Base-by-base conservation (phyloP, 768 basidiomycete genomes). In the Sarcomyxa edulis region DNA sequence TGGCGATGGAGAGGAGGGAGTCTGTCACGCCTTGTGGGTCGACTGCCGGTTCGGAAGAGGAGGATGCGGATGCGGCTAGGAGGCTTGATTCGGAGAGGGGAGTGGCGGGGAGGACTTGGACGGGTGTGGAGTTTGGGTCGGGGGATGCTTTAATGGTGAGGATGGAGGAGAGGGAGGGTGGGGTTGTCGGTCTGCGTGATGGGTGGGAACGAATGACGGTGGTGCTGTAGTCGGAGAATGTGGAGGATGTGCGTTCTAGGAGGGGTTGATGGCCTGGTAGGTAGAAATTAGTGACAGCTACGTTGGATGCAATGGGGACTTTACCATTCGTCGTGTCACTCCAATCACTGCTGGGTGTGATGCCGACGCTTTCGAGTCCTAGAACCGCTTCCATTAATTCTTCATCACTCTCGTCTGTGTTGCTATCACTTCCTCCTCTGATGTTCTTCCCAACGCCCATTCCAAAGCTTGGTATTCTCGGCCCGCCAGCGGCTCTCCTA, bases 391-490 rank as follows among this genome's bases (percentile, higher is more conserved):
- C 74, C 44, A 72, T 63, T 9, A 85, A 66, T 50, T 89, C 86
- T 10, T 81, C 72, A 22, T 74, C 81, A 33, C 60, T 59, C 18
- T 61, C 64, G 16, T 83, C 84, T 35, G 76, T 81, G 30, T 78
- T 75, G 27, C 80, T 77, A 6, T 68, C 64, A 23, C 66, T 55
- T 18, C 55, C 60, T 24, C 55, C 56, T 32, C 74, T 62, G 35
- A 84, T 76, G 30, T 77, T 71, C 51, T 75, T 75, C 3, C 74
- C 81, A 11, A 84, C 62, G 14, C 79, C 85, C 62, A 78, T 64
- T 0, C 86, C 86, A 53, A 93, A 93, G 61, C 87, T 92, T 1
- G 89, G 89, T 43, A 93, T 93, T 11, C 90, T 70, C n/a, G 81
- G 85, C 1, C 66, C 76, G 3, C 62, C 59, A 9, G 61, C 60